Base-by-base conservation (phyloP, 2,329 filamentous ascomycete genomes). In the Aspergillus calidoustus region DNA sequence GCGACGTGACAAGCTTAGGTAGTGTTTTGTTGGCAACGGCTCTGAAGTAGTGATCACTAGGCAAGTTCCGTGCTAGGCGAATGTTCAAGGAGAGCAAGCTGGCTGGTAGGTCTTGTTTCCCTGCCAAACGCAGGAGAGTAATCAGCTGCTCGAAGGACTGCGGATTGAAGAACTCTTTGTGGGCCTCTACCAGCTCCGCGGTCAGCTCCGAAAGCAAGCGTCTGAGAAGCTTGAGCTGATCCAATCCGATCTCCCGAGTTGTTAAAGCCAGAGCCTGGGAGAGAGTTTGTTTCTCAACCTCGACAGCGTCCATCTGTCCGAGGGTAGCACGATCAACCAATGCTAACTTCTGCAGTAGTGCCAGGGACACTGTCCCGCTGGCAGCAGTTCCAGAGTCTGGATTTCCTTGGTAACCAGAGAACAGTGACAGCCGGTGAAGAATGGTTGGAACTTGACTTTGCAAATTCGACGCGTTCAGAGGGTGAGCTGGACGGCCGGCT, bases 231-330 rank as follows among this genome's bases (percentile, higher is more conserved):
- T 71, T 68, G 3, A 86, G 67, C 2, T 86, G 82, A 67, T 87
- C 82, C 15, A 78, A 72, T 3, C 80, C 74, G 47, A 89, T 74
- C 28, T 85, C 76, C 34, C 77, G 70, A 57, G 82, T 83, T 61
- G 86, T 80, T 41, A 76, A 72, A 52, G 83, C 77, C 28, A 90
- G 68, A 59, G 86, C 83, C 49, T 81, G 81, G 9, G 86, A 86
- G 62, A 91, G 78, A 3, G 84, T 79, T 8, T 87, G 86, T 54
- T 91, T 76, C 70, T 92, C 90, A 1, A 81, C 79, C 73, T 91
- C 87, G 0, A 92, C 79, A 19, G 89, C 80, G 49, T 84, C 81
- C 52, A 92, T 77, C 47, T 87, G 86, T 50, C 83, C 83, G 44
- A 92, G 77, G 50, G 80, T 84, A 0, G 88, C 85, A 25, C 82